A percentile compares a stretch with the other conserved stretches of the same genome.
These are phyloP conservation scores for Clarireedia homoeocarpa DNA, from an alignment of 2,329 filamentous ascomycete species.

Conservation along the genomic window DNA sequence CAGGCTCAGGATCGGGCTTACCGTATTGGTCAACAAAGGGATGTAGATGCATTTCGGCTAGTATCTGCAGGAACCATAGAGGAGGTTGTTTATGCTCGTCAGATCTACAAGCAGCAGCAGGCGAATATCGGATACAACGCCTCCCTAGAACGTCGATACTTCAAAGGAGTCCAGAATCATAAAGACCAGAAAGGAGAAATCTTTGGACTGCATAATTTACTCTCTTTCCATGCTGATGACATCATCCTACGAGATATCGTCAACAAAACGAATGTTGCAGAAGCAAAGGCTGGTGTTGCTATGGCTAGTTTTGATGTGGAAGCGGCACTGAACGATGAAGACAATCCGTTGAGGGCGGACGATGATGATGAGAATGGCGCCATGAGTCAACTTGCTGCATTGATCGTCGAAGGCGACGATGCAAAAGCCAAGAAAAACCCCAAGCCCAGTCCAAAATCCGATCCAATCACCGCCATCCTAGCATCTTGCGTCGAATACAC, in stretches of 20 bases:
- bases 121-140: conserved; percentile 96
- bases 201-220: conserved; percentile 82
- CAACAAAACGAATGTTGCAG: conserved; percentile 95
- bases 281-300: conserved; percentile 76
- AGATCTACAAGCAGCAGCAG: conserved; percentile 99
- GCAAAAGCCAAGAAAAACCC: conserved; percentile 33
- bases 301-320: conserved; percentile 71
- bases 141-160: conserved; percentile 86
- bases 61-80: conserved; percentile 90
- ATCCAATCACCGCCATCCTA: conserved; percentile 84
- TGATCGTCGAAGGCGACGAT: conserved; percentile 43
- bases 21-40: conserved; percentile 83
- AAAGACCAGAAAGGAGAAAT: conserved; percentile 82
- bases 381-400: conserved; percentile 63
- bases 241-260: conserved; percentile 89
- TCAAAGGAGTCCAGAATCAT: conserved; percentile 85
- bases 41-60: conserved; percentile 92
- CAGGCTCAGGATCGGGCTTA: conserved; percentile 96
- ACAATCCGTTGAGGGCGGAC: conserved; percentile 33
- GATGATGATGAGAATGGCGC: conserved; percentile 50
- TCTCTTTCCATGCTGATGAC: conserved; percentile 71
- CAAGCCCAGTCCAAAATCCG: conserved; percentile 41
- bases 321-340: conserved; percentile 47
- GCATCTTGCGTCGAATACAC: conserved; percentile 87
- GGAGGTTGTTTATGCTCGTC: conserved; percentile 91